Evolutionary conservation across 192 early-diverging fungal genomes (phyloP).

Genomic region (Chytriomyces sp.): DNA sequence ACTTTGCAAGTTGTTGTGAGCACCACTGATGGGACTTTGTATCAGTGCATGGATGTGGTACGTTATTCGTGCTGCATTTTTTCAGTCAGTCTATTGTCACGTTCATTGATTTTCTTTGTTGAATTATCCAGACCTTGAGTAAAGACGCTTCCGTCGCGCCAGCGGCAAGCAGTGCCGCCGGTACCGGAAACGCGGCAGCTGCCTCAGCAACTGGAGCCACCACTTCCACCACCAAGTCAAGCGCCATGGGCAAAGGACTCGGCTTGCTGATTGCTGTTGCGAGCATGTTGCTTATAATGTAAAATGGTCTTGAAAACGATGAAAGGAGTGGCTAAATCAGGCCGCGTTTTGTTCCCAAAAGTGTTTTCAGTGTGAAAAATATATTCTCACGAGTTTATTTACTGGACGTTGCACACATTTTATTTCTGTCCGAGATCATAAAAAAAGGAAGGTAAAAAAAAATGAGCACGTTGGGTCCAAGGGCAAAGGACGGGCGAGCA

Average conservation of each 20-base stretch:
- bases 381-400: too few species aligned
- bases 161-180: background rate
- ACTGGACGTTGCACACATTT: too few species aligned
- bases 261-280: background rate
- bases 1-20: slow-evolving; percentile 61
- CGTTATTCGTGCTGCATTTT: background rate
- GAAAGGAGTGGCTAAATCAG: background rate
- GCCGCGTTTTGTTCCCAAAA: background rate
- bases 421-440: too few species aligned
- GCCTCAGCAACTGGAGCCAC: background rate
- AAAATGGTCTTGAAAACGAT: too few species aligned
- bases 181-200: background rate
- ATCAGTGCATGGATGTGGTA: slow-evolving; percentile 42
- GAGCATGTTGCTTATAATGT: too few species aligned
- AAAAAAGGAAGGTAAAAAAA: too few species aligned
- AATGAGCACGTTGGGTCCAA: too few species aligned
- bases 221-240: background rate
- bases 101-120: background rate
- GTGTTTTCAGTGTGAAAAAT: background rate
- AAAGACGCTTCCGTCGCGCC: background rate
- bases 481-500: too few species aligned
- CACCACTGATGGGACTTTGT: slow-evolving; percentile 57
- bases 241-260: background rate
- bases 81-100: background rate
- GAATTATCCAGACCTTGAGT: background rate